These are phyloP conservation scores for Podospora conica DNA, from an alignment of 495 filamentous ascomycete genomes.

Conservation along the genomic window DNA sequence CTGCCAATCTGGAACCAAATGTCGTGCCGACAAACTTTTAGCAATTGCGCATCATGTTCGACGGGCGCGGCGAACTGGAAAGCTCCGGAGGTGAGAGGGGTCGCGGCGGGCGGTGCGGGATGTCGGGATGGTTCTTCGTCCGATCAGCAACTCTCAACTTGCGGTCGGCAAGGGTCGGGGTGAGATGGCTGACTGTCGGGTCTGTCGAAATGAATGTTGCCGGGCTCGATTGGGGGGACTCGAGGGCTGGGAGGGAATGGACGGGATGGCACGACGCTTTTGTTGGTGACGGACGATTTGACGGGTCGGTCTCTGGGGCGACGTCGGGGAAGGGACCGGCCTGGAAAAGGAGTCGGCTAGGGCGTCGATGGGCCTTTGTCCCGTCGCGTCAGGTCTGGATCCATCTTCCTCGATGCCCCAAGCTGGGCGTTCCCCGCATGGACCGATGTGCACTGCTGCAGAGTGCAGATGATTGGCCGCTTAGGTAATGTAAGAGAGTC, in stretches of 20 bases:
- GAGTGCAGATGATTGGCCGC: neutral
- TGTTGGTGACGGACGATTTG: neutral
- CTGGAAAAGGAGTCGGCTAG: constrained; percentile 1
- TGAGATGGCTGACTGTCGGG: neutral
- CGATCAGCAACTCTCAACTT: neutral
- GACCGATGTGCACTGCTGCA: neutral
- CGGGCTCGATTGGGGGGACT: neutral
- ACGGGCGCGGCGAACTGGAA: constrained; percentile 7
- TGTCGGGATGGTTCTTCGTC: neutral
- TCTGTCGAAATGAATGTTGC: neutral
- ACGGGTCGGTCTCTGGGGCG: neutral
- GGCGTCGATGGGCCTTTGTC: neutral
- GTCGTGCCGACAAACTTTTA: constrained; percentile 9
- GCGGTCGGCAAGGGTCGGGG: neutral
- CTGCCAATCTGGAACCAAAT: neutral
- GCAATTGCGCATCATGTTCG: constrained; percentile 14
- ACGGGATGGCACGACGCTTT: neutral
- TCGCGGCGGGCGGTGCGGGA: neutral
- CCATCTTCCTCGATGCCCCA: neutral
- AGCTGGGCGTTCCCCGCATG: constrained; percentile 1
- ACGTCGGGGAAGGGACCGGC: neutral
- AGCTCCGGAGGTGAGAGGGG: neutral
- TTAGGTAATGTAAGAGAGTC: neutral
- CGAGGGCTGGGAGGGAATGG: constrained; percentile 6
- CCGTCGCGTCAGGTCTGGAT: neutral